Evolutionary conservation across 2,329 filamentous ascomycete species (phyloP).

Genomic region (Pseudogymnoascus sp.): DNA sequence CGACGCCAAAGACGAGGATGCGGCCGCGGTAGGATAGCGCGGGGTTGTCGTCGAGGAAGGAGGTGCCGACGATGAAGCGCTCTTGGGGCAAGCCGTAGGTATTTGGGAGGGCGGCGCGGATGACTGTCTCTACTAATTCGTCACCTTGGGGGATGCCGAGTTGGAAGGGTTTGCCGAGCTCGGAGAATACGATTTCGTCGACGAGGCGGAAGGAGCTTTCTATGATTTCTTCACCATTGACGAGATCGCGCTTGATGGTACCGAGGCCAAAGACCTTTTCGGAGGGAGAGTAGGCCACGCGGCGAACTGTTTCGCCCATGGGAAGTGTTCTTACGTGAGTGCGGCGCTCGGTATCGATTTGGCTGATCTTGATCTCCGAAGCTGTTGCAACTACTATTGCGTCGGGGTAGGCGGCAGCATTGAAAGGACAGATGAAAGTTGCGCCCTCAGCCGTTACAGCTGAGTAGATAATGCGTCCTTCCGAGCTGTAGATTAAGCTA

Average conservation of each 20-base stretch:
- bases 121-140: conserved; percentile 79
- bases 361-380: conserved; percentile 66
- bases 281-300: conserved; percentile 74
- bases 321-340: conserved; percentile 79
- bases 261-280: conserved; percentile 81
- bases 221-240: conserved; percentile 64
- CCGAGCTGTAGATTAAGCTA: conserved; percentile 82
- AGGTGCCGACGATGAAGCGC: conserved; percentile 86
- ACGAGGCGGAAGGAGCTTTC: conserved; percentile 79
- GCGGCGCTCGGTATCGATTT: conserved; percentile 74
- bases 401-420: conserved; percentile 70
- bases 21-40: conserved; percentile 56
- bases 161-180: conserved; percentile 60
- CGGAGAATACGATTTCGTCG: conserved; percentile 80
- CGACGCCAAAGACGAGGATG: conserved; percentile 77
- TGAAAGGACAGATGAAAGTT: conserved; percentile 71
- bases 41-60: conserved; percentile 54
- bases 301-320: conserved; percentile 73
- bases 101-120: conserved; percentile 64
- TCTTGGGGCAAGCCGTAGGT: conserved; percentile 53
- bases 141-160: conserved; percentile 41
- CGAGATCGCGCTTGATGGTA: conserved; percentile 68
- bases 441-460: conserved; percentile 87
- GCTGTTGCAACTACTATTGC: conserved; percentile 76
- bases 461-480: conserved; percentile 83